Percentiles rank a stretch among this genome's conserved stretches.
phyloP scores from a whole-genome alignment of 305 asterid genomes.

The Solanum hybrid region DNA sequence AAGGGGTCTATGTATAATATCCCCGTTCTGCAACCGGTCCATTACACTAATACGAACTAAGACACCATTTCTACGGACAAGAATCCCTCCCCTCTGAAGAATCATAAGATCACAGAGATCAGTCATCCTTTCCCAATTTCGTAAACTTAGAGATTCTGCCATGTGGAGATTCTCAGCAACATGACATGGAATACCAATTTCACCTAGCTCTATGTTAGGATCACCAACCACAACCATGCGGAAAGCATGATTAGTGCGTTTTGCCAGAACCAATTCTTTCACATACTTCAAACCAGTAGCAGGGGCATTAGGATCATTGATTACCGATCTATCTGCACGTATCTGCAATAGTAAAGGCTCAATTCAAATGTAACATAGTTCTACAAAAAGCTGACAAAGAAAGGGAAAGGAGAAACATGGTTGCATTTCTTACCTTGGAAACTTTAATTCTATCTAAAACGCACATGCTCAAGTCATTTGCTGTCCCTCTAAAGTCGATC shows the following conservation, averaged over 20 bases:
- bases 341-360: slow-evolving; percentile 48
- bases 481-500: slow-evolving; percentile 60
- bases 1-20: slow-evolving; percentile 59
- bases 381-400: slow-evolving; percentile 1
- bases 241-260: slow-evolving; percentile 68
- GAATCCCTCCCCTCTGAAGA: slow-evolving; percentile 35
- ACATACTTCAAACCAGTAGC: slow-evolving; percentile 65
- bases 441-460: slow-evolving; percentile 64
- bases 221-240: slow-evolving; percentile 96
- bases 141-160: slow-evolving; percentile 43
- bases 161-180: slow-evolving; percentile 59
- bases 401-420: slow-evolving; percentile 1
- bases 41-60: slow-evolving; percentile 34
- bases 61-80: slow-evolving; percentile 48
- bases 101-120: slow-evolving; percentile 51
- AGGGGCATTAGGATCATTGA: slow-evolving; percentile 45
- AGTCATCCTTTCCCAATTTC: slow-evolving; percentile 57
- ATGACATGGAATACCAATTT: slow-evolving; percentile 71
- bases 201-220: slow-evolving; percentile 58
- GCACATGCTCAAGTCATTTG: slow-evolving; percentile 71
- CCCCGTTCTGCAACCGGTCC: slow-evolving; percentile 65
- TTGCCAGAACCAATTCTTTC: slow-evolving; percentile 74
- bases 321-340: slow-evolving; percentile 60
- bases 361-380: slow-evolving; percentile 7
- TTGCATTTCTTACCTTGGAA: slow-evolving; percentile 69